phyloP scores from a whole-genome alignment of 2,329 filamentous ascomycete genomes.

The Sporothrix curviconia region DNA sequence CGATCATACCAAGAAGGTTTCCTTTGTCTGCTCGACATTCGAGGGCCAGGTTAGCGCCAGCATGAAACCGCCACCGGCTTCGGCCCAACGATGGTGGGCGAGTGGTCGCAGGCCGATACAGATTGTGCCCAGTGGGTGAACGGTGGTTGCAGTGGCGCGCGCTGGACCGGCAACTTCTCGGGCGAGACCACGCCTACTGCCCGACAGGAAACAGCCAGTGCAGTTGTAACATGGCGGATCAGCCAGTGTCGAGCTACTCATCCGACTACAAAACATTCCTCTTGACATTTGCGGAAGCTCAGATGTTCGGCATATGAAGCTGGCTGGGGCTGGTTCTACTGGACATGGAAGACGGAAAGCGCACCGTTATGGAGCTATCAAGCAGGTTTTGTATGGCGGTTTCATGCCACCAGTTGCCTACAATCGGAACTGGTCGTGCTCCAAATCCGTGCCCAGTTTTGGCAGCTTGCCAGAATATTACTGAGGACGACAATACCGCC shows the following conservation, averaged over 20 bases:
- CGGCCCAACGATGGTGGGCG: constrained; percentile 88
- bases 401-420: constrained; percentile 74
- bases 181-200: constrained; percentile 66
- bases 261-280: constrained; percentile 77
- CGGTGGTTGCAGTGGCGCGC: constrained; percentile 78
- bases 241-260: constrained; percentile 60
- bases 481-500: no score
- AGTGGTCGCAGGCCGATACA: constrained; percentile 97
- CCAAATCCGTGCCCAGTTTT: constrained; percentile 48
- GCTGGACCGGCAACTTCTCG: constrained; percentile 84
- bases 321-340: constrained; percentile 98
- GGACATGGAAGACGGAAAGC: constrained; percentile 85
- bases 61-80: constrained; percentile 72
- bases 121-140: constrained; percentile 85
- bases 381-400: constrained; percentile 65
- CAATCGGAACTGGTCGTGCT: constrained; percentile 63
- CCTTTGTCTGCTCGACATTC: constrained; percentile 89
- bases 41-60: constrained; percentile 67
- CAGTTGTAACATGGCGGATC: constrained; percentile 69
- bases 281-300: constrained; percentile 84
- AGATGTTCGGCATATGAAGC: constrained; percentile 93
- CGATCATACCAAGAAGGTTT: constrained; percentile 74
- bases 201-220: constrained; percentile 61
- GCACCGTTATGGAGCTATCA: constrained; percentile 81
- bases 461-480: constrained; percentile 46